Evolutionary conservation across 768 basidiomycete species (phyloP), one percentile per base, ranked within the genome.

Genomic region (Auriscalpium microsporum): DNA sequence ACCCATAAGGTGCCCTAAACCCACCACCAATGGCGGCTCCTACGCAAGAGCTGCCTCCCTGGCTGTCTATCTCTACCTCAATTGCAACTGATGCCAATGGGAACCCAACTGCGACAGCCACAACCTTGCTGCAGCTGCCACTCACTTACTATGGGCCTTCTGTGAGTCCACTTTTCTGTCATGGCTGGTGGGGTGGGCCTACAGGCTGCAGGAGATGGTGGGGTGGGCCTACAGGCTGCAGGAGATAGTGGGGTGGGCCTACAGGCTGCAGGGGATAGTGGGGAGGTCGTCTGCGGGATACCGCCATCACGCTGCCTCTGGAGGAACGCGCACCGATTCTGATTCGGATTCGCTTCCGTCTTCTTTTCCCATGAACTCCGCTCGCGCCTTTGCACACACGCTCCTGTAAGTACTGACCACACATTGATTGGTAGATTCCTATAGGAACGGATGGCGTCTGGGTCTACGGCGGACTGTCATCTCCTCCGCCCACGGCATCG

Each of bases 61-160:
- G 89, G 89, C 72, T 90, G 59, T 80, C 86, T 2, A 72, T 78
- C 35, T 72, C 73, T n/a, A 73, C 77, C 35, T 73, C 80, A 16
- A 70, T 80, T 34, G 65, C 82, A 48, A 81, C 80, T 8, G 74
- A 81, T 63, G 70, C 73, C 3, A 73, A 71, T 51, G 86, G 85
- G 49, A 69, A 69, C 19, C 75, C 78, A 36, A 62, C 82, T 53
- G 73, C 79, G 48, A 87, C 85, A 13, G 73, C 75, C 45, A 82
- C 81, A 23, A 75, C 71, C 35, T 71, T 85, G 10, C 62, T 87
- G 28, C 80, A 76, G 61, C 65, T 90, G 50, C 86, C 90, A 42
- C 71, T 90, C 61, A 90, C 89, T 0, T 92, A 91, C 69, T 89
- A 79, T 61, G 90, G 90, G 34, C 87, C 90, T 52, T 83, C 84